Conservation (phyloP, 2,329 filamentous ascomycete species). For the Hymenoscyphus occultus region DNA sequence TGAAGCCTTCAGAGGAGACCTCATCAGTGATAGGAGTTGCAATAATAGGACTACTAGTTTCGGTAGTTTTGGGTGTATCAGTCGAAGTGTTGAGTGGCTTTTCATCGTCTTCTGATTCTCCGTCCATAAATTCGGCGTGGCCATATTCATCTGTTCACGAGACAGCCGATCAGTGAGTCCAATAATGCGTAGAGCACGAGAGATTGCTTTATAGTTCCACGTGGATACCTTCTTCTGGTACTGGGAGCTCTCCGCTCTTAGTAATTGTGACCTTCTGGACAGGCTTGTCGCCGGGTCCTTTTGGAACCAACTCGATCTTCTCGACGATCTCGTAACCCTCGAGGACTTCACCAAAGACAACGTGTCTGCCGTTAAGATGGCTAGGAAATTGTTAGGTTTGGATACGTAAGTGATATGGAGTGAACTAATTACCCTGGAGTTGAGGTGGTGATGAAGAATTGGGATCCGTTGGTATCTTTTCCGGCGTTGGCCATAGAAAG, state of each 20-base stretch:
- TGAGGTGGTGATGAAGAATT: slow-evolving; percentile 89
- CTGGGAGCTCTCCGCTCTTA: slow-evolving; percentile 80
- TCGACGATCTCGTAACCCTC: slow-evolving; percentile 81
- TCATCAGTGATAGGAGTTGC: slow-evolving; percentile 25
- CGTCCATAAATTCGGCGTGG: slow-evolving; percentile 34
- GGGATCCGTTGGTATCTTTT: slow-evolving; percentile 81
- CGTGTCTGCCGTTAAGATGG: slow-evolving; percentile 81
- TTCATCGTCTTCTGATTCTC: slow-evolving; percentile 30
- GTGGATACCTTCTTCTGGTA: slow-evolving; percentile 89
- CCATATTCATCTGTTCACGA: slow-evolving; percentile 33
- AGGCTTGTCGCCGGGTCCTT: slow-evolving; percentile 66
- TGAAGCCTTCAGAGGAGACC: slow-evolving; percentile 38
- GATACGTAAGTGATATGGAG: not conserved
- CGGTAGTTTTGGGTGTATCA: slow-evolving; percentile 13
- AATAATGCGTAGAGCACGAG: slow-evolving; percentile 22
- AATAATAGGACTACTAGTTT: slow-evolving; percentile 25
- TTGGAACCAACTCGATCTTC: slow-evolving; percentile 72
- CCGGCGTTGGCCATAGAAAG: slow-evolving; percentile 85
- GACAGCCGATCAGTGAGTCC: slow-evolving; percentile 35
- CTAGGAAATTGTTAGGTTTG: slow-evolving; percentile 40
- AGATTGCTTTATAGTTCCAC: slow-evolving; percentile 69
- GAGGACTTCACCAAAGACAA: slow-evolving; percentile 85
- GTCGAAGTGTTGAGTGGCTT: slow-evolving; percentile 19
- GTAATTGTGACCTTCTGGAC: slow-evolving; percentile 67
- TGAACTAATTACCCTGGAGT: slow-evolving; percentile 61